Evolutionary conservation across 2,329 filamentous ascomycete genomes (phyloP).

Genomic region (Diaporthe velutina): DNA sequence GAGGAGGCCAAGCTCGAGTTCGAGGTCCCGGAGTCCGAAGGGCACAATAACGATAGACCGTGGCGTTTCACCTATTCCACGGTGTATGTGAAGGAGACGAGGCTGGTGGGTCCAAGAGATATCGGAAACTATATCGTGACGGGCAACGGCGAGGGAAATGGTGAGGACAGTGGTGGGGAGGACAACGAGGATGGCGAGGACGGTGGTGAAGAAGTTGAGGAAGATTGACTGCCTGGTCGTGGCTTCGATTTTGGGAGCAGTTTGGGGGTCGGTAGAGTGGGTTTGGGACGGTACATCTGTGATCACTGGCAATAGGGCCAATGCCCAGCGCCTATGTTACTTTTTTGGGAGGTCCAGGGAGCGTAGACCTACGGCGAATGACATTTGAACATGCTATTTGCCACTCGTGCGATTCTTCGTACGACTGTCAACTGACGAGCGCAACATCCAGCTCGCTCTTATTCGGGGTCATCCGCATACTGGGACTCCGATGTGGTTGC

Average conservation of each 20-base stretch:
- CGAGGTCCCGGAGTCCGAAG: not conserved
- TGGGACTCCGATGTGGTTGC: constrained; percentile 39
- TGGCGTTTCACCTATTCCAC: constrained; percentile 28
- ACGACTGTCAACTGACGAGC: not conserved
- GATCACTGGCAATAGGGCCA: not conserved
- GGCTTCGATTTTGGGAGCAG: not conserved
- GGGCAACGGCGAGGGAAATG: not conserved
- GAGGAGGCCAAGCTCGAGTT: constrained; percentile 16
- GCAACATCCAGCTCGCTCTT: not conserved
- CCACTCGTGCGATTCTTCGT: constrained; percentile 1
- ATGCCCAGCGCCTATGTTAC: not conserved
- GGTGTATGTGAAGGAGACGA: constrained; percentile 12
- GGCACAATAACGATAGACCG: not conserved
- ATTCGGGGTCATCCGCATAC: constrained; percentile 40
- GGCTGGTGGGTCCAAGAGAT: constrained; percentile 30
- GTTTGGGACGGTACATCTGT: not conserved
- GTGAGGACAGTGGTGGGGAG: not conserved
- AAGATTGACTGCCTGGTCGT: not conserved
- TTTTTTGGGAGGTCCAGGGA: not conserved
- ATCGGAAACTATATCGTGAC: constrained; percentile 7
- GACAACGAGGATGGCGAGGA: constrained; percentile 31
- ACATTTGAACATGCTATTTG: not conserved
- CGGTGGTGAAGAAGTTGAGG: constrained; percentile 31
- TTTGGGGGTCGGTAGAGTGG: not conserved
- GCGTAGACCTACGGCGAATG: not conserved